Evolutionary conservation across 2,329 filamentous ascomycete species (phyloP).

Genomic region (Beauveria pseudobassiana): DNA sequence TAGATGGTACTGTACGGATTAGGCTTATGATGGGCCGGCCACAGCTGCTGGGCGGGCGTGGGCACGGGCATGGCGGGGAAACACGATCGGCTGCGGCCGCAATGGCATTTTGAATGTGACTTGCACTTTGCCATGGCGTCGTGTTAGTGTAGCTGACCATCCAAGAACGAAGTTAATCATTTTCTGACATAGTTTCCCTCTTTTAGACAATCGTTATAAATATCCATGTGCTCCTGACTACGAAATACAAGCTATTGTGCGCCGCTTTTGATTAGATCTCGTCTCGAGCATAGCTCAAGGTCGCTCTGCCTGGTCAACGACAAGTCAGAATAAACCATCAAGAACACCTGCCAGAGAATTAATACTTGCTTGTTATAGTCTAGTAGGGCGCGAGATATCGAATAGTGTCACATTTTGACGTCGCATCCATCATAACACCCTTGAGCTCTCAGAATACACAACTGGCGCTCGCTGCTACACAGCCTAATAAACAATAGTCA

Average conservation of each 20-base stretch:
- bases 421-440: not conserved
- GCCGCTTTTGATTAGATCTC: not conserved
- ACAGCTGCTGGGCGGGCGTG: not conserved
- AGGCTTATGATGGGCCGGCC: not conserved
- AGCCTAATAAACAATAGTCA: not conserved
- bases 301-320: not conserved
- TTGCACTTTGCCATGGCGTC: not conserved
- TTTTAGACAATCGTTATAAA: too few relatives aligned
- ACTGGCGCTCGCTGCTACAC: not conserved
- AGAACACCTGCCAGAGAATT: too few relatives aligned
- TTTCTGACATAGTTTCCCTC: too few relatives aligned
- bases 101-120: not conserved
- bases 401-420: not conserved
- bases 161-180: not conserved
- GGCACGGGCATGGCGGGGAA: not conserved
- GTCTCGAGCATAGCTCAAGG: not conserved
- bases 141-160: not conserved
- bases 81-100: slow-evolving; percentile 5
- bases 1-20: too few relatives aligned
- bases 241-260: not conserved
- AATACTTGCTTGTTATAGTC: too few relatives aligned
- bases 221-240: not conserved
- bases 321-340: not conserved
- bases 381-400: too few relatives aligned
- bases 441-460: not conserved